These are phyloP conservation scores for Phytophthora ohioensis DNA, from an alignment of 352 stramenopile genomes.

Conservation along the genomic window DNA sequence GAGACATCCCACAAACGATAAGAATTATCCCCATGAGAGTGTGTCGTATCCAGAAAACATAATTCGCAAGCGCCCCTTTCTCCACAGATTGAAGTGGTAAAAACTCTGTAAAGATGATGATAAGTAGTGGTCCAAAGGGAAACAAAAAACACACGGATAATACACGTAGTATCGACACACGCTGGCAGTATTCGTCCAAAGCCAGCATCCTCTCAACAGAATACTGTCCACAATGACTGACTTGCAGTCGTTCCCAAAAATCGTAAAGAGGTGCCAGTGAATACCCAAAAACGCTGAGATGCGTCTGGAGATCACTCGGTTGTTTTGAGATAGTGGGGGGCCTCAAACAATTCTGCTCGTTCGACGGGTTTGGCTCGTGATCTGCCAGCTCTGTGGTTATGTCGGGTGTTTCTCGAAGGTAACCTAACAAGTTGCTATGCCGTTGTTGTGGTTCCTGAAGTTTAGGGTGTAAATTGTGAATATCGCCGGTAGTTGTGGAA, in stretches of 20 bases:
- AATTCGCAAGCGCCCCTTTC: constrained; percentile 20
- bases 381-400: no score
- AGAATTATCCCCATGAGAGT: constrained; percentile 18
- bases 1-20: constrained; percentile 16
- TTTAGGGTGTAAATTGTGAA: no score
- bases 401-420: no score
- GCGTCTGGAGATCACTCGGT: background rate
- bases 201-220: constrained; percentile 40
- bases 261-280: constrained; percentile 20
- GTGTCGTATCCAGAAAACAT: constrained; percentile 42
- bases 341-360: no score
- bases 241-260: constrained; percentile 34
- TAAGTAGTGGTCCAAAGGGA: constrained; percentile 17
- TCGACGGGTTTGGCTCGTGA: no score
- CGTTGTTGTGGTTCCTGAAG: no score
- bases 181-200: constrained; percentile 37
- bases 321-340: background rate
- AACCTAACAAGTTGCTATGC: no score
- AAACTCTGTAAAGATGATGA: constrained; percentile 22
- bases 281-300: constrained; percentile 6
- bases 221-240: constrained; percentile 40
- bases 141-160: constrained; percentile 26
- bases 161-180: constrained; percentile 14
- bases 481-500: no score
- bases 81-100: constrained; percentile 16